Percentiles rank a stretch among this genome's conserved stretches.
phyloP scores from a whole-genome alignment of 164 flowering plant genomes.

The Piper longum region DNA sequence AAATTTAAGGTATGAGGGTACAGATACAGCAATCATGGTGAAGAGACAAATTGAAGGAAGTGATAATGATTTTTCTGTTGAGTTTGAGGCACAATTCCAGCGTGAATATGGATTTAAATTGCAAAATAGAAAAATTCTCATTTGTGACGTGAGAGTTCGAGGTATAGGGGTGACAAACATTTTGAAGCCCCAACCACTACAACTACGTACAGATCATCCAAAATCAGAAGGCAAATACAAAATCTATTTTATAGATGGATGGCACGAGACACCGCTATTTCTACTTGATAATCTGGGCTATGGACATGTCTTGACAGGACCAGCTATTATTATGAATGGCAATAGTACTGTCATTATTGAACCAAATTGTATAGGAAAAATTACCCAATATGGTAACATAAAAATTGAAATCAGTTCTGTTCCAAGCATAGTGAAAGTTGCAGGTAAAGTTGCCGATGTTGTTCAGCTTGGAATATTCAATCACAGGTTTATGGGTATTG shows the following conservation, averaged over 20 bases:
- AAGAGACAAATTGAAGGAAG: constrained; percentile 30
- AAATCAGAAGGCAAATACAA: constrained; percentile 43
- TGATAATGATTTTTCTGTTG: constrained; percentile 43
- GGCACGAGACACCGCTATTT: constrained; percentile 64
- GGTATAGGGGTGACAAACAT: constrained; percentile 84
- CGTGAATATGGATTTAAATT: constrained; percentile 88
- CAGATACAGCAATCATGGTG: constrained; percentile 98
- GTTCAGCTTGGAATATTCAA: constrained; percentile 94
- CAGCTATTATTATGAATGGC: constrained; percentile 91
- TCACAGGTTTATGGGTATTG: constrained; percentile 96
- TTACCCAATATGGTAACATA: constrained; percentile 80
- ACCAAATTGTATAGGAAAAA: constrained; percentile 62
- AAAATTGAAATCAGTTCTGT: constrained; percentile 56
- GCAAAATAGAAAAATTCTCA: constrained; percentile 62
- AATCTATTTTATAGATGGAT: constrained; percentile 60
- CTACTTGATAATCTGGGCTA: constrained; percentile 73
- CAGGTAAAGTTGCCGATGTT: constrained; percentile 77
- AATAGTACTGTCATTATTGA: constrained; percentile 94
- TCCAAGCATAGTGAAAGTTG: constrained; percentile 22
- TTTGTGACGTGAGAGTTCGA: constrained; percentile 89
- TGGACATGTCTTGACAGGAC: constrained; percentile 62
- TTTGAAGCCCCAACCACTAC: constrained; percentile 45
- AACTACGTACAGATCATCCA: constrained; percentile 28
- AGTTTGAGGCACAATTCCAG: constrained; percentile 70
- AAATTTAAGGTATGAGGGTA: constrained; percentile 89